phyloP scores from a whole-genome alignment of 2,329 filamentous ascomycete genomes.

The Pezicula rhizophila region DNA sequence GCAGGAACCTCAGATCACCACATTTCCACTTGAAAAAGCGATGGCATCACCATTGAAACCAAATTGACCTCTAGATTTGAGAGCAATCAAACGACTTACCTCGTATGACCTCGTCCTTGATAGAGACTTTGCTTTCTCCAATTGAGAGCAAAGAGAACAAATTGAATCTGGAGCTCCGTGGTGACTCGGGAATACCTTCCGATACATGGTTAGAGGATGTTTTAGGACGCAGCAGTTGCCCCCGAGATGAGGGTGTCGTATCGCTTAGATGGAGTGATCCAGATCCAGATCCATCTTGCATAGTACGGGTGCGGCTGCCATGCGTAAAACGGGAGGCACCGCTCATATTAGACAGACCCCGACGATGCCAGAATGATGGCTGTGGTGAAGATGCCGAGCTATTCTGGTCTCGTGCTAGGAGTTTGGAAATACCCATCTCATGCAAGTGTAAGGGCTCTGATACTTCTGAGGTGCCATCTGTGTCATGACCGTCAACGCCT shows the following conservation, averaged over 20 bases:
- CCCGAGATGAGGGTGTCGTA: conserved; percentile 16
- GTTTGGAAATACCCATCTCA: conserved; percentile 24
- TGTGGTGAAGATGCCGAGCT: conserved; percentile 19
- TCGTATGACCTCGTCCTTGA: neutral
- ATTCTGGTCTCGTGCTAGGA: conserved; percentile 14
- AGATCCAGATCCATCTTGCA: conserved; percentile 17
- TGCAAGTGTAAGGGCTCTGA: conserved; percentile 17
- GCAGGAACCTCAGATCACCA: too few species aligned
- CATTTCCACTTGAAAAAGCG: too few species aligned
- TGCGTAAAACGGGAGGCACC: conserved; percentile 4
- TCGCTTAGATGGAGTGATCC: conserved; percentile 11
- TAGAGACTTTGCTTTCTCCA: conserved; percentile 4
- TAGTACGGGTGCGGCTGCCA: conserved; percentile 10
- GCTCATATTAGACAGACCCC: conserved; percentile 13
- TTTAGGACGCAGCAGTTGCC: conserved; percentile 9
- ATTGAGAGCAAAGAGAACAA: conserved; percentile 9
- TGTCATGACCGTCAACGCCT: conserved; percentile 20
- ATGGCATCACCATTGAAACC: too few species aligned
- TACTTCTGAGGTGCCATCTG: conserved; percentile 14
- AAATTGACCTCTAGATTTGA: too few species aligned
- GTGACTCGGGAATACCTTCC: conserved; percentile 11
- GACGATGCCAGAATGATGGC: conserved; percentile 16
- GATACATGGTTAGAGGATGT: conserved; percentile 21
- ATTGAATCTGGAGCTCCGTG: conserved; percentile 17
- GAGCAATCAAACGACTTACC: too few species aligned